phyloP scores from a whole-genome alignment of 1,284 basidiomycete genomes.

The Meira nashicola region DNA sequence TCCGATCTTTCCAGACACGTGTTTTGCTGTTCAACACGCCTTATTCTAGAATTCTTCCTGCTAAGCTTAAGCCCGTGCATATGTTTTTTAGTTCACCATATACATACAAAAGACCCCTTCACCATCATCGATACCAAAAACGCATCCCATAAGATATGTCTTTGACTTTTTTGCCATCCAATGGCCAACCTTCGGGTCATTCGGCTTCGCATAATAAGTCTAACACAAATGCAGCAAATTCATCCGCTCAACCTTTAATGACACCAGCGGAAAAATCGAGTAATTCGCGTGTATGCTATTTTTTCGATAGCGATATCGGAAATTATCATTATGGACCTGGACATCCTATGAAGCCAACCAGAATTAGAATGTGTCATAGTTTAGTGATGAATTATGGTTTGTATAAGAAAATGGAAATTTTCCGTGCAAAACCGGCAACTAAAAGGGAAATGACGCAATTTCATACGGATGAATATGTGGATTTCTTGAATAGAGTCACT shows the following conservation, averaged over 20 bases:
- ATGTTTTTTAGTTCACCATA: too few relatives aligned
- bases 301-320: constrained; percentile 86
- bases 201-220: too few relatives aligned
- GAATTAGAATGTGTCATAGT: constrained; percentile 98
- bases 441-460: constrained; percentile 97
- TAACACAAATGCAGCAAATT: background rate
- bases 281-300: constrained; percentile 49
- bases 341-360: constrained; percentile 58
- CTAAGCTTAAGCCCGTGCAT: too few relatives aligned
- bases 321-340: constrained; percentile 98
- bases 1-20: too few relatives aligned
- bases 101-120: too few relatives aligned
- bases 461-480: constrained; percentile 88
- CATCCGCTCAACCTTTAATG: constrained; percentile 2
- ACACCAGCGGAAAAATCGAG: constrained; percentile 8
- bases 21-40: too few relatives aligned
- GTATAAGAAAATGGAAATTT: constrained; percentile 57
- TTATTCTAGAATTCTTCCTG: too few relatives aligned
- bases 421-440: constrained; percentile 93
- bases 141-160: constrained; percentile 1
- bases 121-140: too few relatives aligned
- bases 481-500: constrained; percentile 76
- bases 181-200: constrained; percentile 9
- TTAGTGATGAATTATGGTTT: constrained; percentile 97
- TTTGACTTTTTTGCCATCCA: constrained; percentile 12